Evolutionary conservation across 352 stramenopile species (phyloP), one percentile per base, ranked within the genome.

Genomic region (Globisporangium takayamanum): DNA sequence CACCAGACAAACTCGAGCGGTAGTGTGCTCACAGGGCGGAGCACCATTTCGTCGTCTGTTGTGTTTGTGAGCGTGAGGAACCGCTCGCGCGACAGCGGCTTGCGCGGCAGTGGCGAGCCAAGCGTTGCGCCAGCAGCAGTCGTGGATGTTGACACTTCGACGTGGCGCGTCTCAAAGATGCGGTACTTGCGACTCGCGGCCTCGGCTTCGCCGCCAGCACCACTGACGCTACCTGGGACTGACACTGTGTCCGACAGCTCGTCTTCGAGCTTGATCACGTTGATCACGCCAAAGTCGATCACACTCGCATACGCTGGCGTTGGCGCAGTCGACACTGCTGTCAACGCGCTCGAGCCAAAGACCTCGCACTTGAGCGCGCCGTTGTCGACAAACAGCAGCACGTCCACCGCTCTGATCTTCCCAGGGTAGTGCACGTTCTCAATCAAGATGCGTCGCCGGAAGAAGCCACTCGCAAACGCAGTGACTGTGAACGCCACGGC

Each of bases 401-500:
- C 66, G 45, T 95, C 84, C 12, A 95, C 73, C 7, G 72, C 78
- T 54, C 65, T 92, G 50, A 92, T 72, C 66, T 90, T 92, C 6
- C 80, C 83, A 15, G 80, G 80, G 57, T 92, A 93, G 47, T 93
- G 71, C 36, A 87, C 73, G 49, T 94, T 95, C 60, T 94, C 84
- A 25, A 95, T 74, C 47, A 94, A 63, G 42, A 95, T 88, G 14
- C 84, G 81, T 26, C 84, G 71, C 33, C 83, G 76, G 60, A 94
- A 94, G 20, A 94, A 68, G 12, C 87, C 87, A 45, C 86, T 84
- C 46, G 72, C 84, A 33, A 80, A 80, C 11, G 87, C 79, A 49
- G 79, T 79, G 12, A 94, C 62, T 12, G 63, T 64, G 53, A 95
- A 93, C 18, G 73, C 60, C 50, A 95, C 73, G 16, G 60, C 63